Evolutionary conservation across 768 basidiomycete species (phyloP).

Genomic region (Ramaria rubella): DNA sequence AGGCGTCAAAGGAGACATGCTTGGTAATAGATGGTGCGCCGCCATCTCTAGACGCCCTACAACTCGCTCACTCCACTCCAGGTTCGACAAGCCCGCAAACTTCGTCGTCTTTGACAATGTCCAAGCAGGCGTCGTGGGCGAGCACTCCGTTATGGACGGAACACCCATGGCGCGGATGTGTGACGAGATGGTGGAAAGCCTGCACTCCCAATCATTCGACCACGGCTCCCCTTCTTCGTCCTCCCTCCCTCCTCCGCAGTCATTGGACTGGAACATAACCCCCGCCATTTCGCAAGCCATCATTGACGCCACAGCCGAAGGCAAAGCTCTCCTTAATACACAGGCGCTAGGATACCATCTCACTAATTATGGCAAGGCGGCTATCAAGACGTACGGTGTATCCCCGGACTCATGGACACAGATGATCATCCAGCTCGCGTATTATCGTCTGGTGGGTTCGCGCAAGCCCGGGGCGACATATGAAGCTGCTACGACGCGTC

Average conservation of each 20-base stretch:
- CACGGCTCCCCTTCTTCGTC: slow-evolving; percentile 36
- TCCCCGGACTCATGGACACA: slow-evolving; percentile 95
- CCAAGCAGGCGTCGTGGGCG: slow-evolving; percentile 83
- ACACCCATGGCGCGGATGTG: slow-evolving; percentile 72
- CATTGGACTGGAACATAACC: slow-evolving; percentile 61
- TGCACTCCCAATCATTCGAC: slow-evolving; percentile 59
- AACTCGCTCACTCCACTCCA: not conserved
- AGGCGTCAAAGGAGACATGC: slow-evolving; percentile 41
- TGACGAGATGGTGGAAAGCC: slow-evolving; percentile 57
- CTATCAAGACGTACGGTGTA: slow-evolving; percentile 81
- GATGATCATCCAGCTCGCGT: slow-evolving; percentile 86
- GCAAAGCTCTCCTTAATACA: slow-evolving; percentile 49
- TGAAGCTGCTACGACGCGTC: slow-evolving; percentile 87
- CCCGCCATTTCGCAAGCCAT: slow-evolving; percentile 41
- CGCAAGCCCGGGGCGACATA: slow-evolving; percentile 72
- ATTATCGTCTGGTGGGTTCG: slow-evolving; percentile 57
- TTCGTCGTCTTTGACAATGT: slow-evolving; percentile 81
- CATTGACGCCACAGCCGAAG: slow-evolving; percentile 45
- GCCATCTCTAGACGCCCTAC: not conserved
- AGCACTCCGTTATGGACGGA: slow-evolving; percentile 89
- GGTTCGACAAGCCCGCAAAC: slow-evolving; percentile 88
- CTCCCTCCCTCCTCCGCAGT: slow-evolving; percentile 29
- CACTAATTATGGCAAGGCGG: slow-evolving; percentile 77
- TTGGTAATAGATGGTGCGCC: slow-evolving; percentile 31
- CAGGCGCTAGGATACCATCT: slow-evolving; percentile 58